Conservation (phyloP, 2,329 filamentous ascomycete genomes). For the Botrytis sinoallii region DNA sequence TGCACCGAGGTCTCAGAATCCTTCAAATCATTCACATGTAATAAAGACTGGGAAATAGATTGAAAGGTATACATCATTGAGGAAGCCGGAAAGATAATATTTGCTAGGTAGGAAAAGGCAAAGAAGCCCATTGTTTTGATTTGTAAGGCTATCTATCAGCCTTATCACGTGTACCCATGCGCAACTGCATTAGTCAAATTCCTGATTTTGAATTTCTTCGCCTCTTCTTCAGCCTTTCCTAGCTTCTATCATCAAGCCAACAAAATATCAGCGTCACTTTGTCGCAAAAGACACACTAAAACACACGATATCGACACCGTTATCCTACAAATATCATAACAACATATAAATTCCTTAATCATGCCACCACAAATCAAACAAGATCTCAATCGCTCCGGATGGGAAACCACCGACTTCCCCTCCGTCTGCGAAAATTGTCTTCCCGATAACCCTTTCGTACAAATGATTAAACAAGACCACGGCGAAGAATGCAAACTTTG, state of each 20-base stretch:
- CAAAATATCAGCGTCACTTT: background rate
- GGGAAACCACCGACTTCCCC: slow-evolving; percentile 90
- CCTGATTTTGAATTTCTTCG: slow-evolving; percentile 5
- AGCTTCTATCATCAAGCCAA: background rate
- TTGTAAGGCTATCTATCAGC: background rate
- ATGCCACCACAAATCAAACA: slow-evolving; percentile 95
- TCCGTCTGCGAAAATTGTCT: slow-evolving; percentile 90
- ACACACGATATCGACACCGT: background rate
- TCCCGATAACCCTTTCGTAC: slow-evolving; percentile 94
- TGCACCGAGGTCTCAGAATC: too few species aligned
- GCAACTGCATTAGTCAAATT: background rate
- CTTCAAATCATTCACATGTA: background rate
- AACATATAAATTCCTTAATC: slow-evolving; percentile 20
- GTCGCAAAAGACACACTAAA: slow-evolving; percentile 3
- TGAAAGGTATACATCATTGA: background rate
- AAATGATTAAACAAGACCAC: slow-evolving; percentile 98
- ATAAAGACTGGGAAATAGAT: background rate
- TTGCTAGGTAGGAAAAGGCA: background rate
- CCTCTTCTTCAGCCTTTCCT: slow-evolving; percentile 16
- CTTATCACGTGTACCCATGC: background rate
- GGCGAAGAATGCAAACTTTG: slow-evolving; percentile 69
- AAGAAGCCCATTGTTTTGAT: background rate
- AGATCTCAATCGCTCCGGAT: slow-evolving; percentile 90
- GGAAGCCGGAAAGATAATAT: background rate
- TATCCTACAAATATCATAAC: background rate